Evolutionary conservation across 768 basidiomycete species (phyloP), one percentile per base, ranked within the genome.

Genomic region (Leccinum broughii): DNA sequence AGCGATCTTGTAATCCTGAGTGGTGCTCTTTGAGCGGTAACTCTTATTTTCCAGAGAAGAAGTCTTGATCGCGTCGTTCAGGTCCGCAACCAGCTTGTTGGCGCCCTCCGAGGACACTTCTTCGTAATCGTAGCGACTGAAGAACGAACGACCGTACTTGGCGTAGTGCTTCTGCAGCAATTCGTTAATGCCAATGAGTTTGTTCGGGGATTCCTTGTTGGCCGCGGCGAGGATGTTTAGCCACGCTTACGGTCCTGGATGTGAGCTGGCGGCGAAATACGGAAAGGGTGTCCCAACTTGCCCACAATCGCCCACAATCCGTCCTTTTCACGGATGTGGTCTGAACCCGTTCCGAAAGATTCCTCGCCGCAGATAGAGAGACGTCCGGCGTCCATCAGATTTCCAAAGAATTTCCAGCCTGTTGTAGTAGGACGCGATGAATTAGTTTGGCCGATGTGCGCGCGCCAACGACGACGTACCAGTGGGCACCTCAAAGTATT

Each of bases 321-420:
- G 68, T 99, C 97, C 83, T 99, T 99, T 81, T 99, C 97, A 62
- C 97, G 92, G 68, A 99, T 96, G 76, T 99, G 97, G 77, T 99
- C 97, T 14, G 96, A 98, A n/a, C 97, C 97, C 8, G 97, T 99
- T 59, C 97, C 97, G 75, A 99, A 99, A 4, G 93, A 95, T 78
- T 99, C 97, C 74, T 99, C 97, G 59, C 97, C 97, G 70, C 97
- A 99, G 72, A 99, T 98, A 54, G 96, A 98, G 54, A 99, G 84
- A 49, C 93, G 84, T 0, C 95, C 96, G 20, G 97, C 97, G 73
- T 99, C 97, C 97, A 99, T 99, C 67, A 99, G 81, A 77, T 98
- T 99, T 51, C 97, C 97, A 72, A 99, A 99, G 85, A 99, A 99
- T 77, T 99, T 99, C 95, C 95, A 98, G 64, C 96, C 95, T 95